Evolutionary conservation across 345 rosid species (phyloP).

Genomic region (Brassica napus): DNA sequence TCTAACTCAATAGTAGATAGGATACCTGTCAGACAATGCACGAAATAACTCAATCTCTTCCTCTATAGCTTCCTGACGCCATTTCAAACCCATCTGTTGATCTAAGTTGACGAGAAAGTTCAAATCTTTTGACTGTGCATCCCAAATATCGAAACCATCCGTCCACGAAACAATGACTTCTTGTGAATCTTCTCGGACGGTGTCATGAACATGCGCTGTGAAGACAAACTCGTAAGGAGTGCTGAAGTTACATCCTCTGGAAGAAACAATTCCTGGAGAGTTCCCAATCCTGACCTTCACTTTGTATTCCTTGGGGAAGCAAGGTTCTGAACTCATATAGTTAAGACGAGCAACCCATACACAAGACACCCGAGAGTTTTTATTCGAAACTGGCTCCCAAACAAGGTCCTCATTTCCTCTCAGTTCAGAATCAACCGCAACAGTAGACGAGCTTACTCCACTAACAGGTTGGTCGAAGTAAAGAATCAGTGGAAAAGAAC

Average conservation of each 20-base stretch:
- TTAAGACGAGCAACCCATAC: constrained; percentile 71
- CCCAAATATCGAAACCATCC: constrained; percentile 52
- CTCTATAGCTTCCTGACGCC: constrained; percentile 57
- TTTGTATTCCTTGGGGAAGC: constrained; percentile 34
- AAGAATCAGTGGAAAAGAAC: constrained; percentile 66
- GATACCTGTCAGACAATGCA: constrained; percentile 64
- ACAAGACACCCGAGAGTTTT: constrained; percentile 44
- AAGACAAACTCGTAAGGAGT: constrained; percentile 49
- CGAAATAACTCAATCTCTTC: constrained; percentile 64
- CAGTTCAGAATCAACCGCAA: constrained; percentile 46
- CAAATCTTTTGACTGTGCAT: constrained; percentile 44
- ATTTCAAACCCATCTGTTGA: constrained; percentile 45
- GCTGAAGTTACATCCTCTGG: constrained; percentile 52
- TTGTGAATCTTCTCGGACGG: constrained; percentile 34
- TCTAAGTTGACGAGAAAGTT: constrained; percentile 38
- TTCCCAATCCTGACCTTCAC: constrained; percentile 67
- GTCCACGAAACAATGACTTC: constrained; percentile 54
- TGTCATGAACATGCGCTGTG: constrained; percentile 46
- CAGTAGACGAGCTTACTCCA: constrained; percentile 68
- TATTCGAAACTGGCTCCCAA: constrained; percentile 62
- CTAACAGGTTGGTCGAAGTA: constrained; percentile 74
- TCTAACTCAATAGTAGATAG: neutral
- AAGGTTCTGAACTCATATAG: constrained; percentile 36
- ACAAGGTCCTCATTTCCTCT: constrained; percentile 46
- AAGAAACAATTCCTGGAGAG: constrained; percentile 65